A percentile compares a stretch with the other conserved stretches of the same genome.
phyloP scores from a whole-genome alignment of 1,284 basidiomycete genomes.

The Trichosporon sp. region DNA sequence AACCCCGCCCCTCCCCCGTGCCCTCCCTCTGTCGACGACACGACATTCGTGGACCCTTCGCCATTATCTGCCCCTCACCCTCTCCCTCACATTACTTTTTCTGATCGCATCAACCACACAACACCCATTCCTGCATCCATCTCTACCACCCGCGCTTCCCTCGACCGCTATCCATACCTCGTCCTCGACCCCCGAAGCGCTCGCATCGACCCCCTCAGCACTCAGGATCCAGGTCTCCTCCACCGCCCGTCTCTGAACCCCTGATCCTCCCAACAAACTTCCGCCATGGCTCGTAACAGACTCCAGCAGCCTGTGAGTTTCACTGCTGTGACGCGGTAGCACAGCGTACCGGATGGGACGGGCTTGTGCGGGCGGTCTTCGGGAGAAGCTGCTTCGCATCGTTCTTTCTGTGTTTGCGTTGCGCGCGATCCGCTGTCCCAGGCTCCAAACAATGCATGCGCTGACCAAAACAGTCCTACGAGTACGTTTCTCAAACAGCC shows the following conservation, averaged over 20 bases:
- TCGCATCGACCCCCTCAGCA: background rate
- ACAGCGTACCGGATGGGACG: background rate
- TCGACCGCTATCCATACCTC: too few relatives aligned
- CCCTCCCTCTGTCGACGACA: background rate
- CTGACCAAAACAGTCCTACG: slow-evolving; percentile 7
- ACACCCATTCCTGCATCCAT: background rate
- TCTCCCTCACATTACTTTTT: background rate
- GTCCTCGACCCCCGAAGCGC: background rate
- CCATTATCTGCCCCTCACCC: background rate
- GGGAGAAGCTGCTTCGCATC: background rate
- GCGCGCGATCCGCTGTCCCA: background rate
- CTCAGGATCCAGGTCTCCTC: background rate
- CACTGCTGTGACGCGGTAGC: background rate
- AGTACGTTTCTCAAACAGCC: slow-evolving; percentile 7
- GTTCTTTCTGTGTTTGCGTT: background rate
- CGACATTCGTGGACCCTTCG: background rate
- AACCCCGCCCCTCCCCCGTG: background rate
- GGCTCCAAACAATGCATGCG: background rate
- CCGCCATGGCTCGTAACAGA: slow-evolving; percentile 22
- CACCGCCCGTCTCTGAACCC: background rate
- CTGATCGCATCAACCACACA: background rate
- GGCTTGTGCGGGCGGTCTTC: background rate
- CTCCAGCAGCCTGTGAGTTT: slow-evolving; percentile 19
- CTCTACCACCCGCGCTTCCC: background rate
- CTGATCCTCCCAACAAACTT: background rate